Evolutionary conservation across 345 rosid genomes (phyloP), one percentile per base, ranked within the genome.

Genomic region (Hibiscus syriacus): DNA sequence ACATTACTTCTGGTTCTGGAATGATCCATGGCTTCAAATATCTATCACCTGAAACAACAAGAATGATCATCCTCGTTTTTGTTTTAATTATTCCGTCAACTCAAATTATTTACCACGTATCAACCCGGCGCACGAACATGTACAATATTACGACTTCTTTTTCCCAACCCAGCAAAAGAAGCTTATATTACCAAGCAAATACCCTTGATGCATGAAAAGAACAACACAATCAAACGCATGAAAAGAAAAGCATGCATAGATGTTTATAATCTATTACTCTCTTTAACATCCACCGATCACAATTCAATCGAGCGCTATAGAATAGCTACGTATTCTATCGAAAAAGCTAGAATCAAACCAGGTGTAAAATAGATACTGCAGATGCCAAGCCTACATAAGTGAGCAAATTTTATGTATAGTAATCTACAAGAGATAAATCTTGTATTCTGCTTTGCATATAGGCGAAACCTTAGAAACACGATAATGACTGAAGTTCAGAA

Each of bases 21-120:
- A 93, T 93, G 49, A 93, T 92, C 85, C 96, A 93, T 8, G 98
- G 98, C 72, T 93, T 90, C 78, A 93, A 74, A 71, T 89, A 93
- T 82, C 92, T 84, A 74, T 90, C 97, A 66, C 98, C 98, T 92
- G 83, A 77, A 80, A 48, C 36, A 23, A 45, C 59, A 58, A 8
- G 23, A 32, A 32, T 0, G 26, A 45, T 32, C 25, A 32, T 32
- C 32, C 20, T 17, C 64, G 19, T 7, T 17, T 32, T n/a, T n/a
- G n/a, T 32, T 30, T 2, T 36, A 58, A n/a, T 3, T 3, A 32
- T 0, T 30, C 23, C 9, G 5, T 29, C 43, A 25, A 9, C 7
- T 58, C 23, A 30, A 57, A 16, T 57, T 54, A 2, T 23, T 54
- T 23, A 23, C 41, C 2, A 36, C 12, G 41, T 38, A 10, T 38